These are phyloP conservation scores for Sporormia fimetaria DNA, from an alignment of 495 filamentous ascomycete species.

Conservation along the genomic window DNA sequence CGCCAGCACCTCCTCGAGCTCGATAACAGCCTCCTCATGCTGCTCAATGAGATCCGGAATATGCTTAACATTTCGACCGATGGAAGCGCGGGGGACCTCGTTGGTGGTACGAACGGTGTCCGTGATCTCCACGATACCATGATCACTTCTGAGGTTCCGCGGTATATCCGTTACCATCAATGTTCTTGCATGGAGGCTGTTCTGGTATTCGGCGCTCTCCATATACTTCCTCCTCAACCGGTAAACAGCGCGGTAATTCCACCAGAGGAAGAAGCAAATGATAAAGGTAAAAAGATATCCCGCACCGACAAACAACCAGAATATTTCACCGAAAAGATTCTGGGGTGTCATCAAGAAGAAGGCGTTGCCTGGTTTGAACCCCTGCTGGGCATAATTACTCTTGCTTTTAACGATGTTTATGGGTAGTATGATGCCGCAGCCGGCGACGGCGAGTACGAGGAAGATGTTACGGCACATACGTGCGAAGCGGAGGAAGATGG, in stretches of 20 bases:
- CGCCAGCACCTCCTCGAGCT: conserved; percentile 71
- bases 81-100: conserved; percentile 63
- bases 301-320: conserved; percentile 74
- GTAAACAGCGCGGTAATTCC: conserved; percentile 68
- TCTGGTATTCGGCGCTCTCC: conserved; percentile 77
- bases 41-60: conserved; percentile 73
- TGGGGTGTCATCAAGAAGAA: conserved; percentile 47
- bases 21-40: conserved; percentile 67
- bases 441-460: conserved; percentile 56
- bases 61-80: conserved; percentile 84
- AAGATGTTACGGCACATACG: conserved; percentile 92
- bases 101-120: conserved; percentile 64
- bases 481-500: conserved; percentile 77
- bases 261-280: conserved; percentile 74
- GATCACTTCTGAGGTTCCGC: conserved; percentile 57
- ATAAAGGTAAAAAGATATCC: conserved; percentile 70
- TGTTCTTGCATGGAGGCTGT: conserved; percentile 77
- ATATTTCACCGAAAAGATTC: conserved; percentile 44
- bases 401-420: conserved; percentile 54
- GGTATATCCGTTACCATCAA: conserved; percentile 90
- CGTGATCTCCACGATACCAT: conserved; percentile 71
- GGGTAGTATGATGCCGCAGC: conserved; percentile 71
- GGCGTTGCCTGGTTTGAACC: conserved; percentile 22
- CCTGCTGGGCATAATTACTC: conserved; percentile 4
- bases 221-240: conserved; percentile 67